Evolutionary conservation across 108 stramenopile genomes (phyloP), one percentile per base, ranked within the genome.

Genomic region (Chaetoceros muelleri): DNA sequence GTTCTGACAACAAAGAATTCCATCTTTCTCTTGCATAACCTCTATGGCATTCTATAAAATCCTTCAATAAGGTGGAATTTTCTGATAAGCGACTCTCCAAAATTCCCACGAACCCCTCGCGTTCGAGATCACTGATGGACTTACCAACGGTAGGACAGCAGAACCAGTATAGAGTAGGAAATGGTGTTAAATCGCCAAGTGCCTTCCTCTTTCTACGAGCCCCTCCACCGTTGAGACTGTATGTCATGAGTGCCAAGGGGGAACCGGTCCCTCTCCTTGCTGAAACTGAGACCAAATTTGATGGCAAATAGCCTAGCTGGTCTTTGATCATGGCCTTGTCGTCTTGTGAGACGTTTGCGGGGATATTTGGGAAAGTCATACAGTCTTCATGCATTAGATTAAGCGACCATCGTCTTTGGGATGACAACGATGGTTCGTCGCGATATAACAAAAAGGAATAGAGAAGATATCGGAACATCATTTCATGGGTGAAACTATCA

Each of bases 141-240:
- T 58, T 62, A 0, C 72, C 76, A n/a, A 87, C 70, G 19, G 67
- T 58, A 0, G 81, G 78, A 48, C 76, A 72, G 1, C 74, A 74
- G 5, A 87, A 56, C 85, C 85, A 87, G 44, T 76, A 87, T 40
- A 87, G 24, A 20, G 85, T 87, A 5, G 85, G 85, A 60, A 87
- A 83, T 20, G 85, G 85, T 0, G 79, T 78, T 26, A 40, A 13
- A 3, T 26, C 52, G 23, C 30, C 29, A 50, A 48, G 24, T 18
- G 78, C 60, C 44, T 63, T 75, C 44, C 62, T 53, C 54, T 66
- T 58, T n/a, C 70, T 59, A 2, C 75, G 55, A 22, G 31, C 48
- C 0, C 59, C 67, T 19, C 71, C 78, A 25, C 71, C 65, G 31
- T 63, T 52, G 3, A 85, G 65, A 24, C 81, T 79, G 60, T 85